Base-by-base conservation (phyloP, 768 basidiomycete genomes). In the Auriscalpium vulgare region DNA sequence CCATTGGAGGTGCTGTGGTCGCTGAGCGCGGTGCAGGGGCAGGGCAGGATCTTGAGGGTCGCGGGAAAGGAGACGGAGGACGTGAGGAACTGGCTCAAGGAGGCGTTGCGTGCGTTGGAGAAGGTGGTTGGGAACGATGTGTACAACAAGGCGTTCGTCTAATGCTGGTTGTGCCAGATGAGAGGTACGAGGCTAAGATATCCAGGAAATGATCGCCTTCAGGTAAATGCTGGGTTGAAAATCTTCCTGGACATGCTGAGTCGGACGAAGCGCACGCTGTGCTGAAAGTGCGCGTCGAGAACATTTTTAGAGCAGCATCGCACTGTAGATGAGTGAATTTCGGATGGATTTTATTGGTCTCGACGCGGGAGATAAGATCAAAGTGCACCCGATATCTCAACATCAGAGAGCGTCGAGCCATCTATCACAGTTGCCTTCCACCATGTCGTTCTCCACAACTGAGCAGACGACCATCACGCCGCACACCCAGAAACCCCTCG, bases 401-500 rank as follows among this genome's bases (percentile, higher is more conserved):
- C 14, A 8, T 47, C n/a, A n/a, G n/a, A n/a, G n/a, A 23, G 4
- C 5, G 4, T 29, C 29, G 29, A 29, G 29, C n/a, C n/a, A n/a
- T 7, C 4, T 43, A 17, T 43, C 7, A 13, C 40, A 14, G 19
- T 11, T 35, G 13, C 19, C n/a, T 29, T 35, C 29, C 36, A 43
- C 40, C 57, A 63, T 60, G 59, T 47, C 29, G 29, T 29, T 29
- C 57, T 45, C 40, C 58, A 40, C 53, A 19, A 46, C 56, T 16
- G 62, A 66, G 0, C 94, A 95, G 68, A 92, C 87, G 1, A 95
- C 94, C 1, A 85, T 95, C 65, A 83, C 73, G 13, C 94, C 94
- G 10, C 88, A 91, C 67, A 88, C 68, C 60, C 91, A 91, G 63
- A 65, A 84, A 66, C 82, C 85, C 6, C 77, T 81, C 54, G 79